Conservation (phyloP, 257 asterid species). For the Solanum lycopersicoides region DNA sequence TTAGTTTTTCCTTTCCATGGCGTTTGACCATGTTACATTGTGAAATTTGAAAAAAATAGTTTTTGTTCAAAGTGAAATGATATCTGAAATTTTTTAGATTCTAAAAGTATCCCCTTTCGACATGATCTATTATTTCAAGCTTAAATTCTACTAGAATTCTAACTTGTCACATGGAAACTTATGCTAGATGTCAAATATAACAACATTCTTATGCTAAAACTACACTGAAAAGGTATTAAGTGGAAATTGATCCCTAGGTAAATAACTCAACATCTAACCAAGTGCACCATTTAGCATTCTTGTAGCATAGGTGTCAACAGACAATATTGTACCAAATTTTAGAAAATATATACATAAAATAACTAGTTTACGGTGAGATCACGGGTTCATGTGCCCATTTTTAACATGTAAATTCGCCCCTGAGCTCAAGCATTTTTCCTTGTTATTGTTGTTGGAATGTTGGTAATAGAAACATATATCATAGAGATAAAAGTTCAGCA, state of each 20-base stretch:
- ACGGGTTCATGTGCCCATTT: not conserved
- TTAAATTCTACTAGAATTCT: not conserved
- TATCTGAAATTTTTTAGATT: not conserved
- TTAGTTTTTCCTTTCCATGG: not conserved
- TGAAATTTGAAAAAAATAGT: not conserved
- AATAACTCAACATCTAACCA: not conserved
- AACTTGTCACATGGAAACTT: not conserved
- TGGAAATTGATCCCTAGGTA: not conserved
- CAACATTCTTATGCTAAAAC: not conserved
- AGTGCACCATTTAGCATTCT: not conserved
- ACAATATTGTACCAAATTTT: not conserved
- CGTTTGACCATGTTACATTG: not conserved
- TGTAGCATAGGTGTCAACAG: not conserved
- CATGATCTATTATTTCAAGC: not conserved
- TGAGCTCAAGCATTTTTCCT: not conserved
- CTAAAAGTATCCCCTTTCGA: not conserved
- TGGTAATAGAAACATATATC: not conserved
- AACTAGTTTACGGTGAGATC: not conserved
- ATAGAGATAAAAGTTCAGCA: not conserved
- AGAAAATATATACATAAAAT: not conserved
- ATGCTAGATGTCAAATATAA: not conserved
- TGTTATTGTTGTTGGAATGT: not conserved
- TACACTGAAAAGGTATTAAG: not conserved
- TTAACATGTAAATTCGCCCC: not conserved
- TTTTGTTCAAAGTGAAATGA: not conserved